Conservation (phyloP, 2,329 filamentous ascomycete genomes). For the Ophiostoma sp. region DNA sequence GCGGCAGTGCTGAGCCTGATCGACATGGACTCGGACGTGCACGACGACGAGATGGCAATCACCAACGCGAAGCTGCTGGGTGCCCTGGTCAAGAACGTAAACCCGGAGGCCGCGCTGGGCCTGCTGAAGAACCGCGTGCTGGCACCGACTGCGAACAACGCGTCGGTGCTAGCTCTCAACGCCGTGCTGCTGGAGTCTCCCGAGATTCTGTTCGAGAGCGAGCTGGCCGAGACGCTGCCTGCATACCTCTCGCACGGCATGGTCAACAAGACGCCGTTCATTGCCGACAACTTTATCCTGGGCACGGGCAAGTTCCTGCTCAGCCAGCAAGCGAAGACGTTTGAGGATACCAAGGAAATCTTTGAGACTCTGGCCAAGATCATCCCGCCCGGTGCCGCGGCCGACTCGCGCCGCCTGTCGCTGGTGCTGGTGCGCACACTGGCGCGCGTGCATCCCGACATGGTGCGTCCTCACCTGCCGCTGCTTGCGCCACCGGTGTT, state of each 20-base stretch:
- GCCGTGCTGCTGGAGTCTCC: constrained; percentile 79
- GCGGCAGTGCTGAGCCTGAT: constrained; percentile 82
- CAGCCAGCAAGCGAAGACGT: constrained; percentile 59
- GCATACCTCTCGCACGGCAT: constrained; percentile 77
- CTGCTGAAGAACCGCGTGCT: constrained; percentile 69
- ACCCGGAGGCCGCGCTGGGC: constrained; percentile 58
- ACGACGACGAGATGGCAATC: constrained; percentile 72
- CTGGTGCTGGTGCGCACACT: constrained; percentile 85
- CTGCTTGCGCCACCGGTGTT: constrained; percentile 81
- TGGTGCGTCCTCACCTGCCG: constrained; percentile 74
- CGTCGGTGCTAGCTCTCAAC: constrained; percentile 82
- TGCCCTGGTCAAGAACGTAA: constrained; percentile 80
- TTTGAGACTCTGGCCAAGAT: constrained; percentile 71
- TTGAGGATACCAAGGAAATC: constrained; percentile 71
- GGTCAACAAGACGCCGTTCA: constrained; percentile 60
- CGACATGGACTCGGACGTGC: constrained; percentile 72
- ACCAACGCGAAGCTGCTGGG: constrained; percentile 88
- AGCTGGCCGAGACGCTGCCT: constrained; percentile 66
- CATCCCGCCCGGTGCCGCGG: constrained; percentile 70
- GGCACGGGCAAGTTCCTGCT: constrained; percentile 89
- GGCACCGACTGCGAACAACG: constrained; percentile 65
- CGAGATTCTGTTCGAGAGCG: constrained; percentile 57
- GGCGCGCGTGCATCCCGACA: constrained; percentile 69
- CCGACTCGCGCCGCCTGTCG: constrained; percentile 77
- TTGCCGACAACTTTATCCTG: constrained; percentile 82